Evolutionary conservation across 1,284 basidiomycete species (phyloP).

Genomic region (Xerocomus amazonicus): DNA sequence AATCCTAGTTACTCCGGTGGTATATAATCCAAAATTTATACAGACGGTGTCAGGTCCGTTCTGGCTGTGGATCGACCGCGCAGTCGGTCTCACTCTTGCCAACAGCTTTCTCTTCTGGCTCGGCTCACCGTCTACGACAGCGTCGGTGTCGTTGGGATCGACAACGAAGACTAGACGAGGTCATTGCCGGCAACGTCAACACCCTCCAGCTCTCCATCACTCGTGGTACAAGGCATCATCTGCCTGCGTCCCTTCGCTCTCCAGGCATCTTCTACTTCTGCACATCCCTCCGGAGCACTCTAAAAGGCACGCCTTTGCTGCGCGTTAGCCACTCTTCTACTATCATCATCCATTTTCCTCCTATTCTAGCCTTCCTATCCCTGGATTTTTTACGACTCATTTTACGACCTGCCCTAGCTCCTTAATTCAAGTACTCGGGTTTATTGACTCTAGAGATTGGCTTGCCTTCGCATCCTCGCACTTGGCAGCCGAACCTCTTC

Average conservation of each 20-base stretch:
- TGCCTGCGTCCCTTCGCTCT: constrained; percentile 31
- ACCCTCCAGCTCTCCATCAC: constrained; percentile 9
- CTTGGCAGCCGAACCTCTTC: constrained; percentile 39
- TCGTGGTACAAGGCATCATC: constrained; percentile 21
- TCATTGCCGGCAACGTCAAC: constrained; percentile 23
- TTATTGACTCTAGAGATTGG: constrained; percentile 38
- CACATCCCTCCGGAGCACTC: constrained; percentile 18
- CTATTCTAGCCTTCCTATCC: constrained; percentile 35
- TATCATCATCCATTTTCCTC: constrained; percentile 27
- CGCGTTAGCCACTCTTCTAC: constrained; percentile 67
- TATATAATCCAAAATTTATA: constrained; percentile 31
- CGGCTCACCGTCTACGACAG: constrained; percentile 38
- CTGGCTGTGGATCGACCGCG: constrained; percentile 47
- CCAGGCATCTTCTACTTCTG: constrained; percentile 35
- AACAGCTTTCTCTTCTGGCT: constrained; percentile 36
- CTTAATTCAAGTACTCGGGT: constrained; percentile 20
- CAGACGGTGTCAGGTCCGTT: constrained; percentile 25
- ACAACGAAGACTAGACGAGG: constrained; percentile 29
- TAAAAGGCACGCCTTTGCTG: constrained; percentile 91
- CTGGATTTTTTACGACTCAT: constrained; percentile 58
- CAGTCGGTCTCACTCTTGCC: constrained; percentile 38
- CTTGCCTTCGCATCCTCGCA: constrained; percentile 40
- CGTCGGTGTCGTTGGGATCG: constrained; percentile 43
- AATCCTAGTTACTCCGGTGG: constrained; percentile 13
- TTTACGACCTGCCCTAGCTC: constrained; percentile 38